phyloP scores from a whole-genome alignment of 2,329 filamentous ascomycete species.

The Aspergillus pseudoglaucus region DNA sequence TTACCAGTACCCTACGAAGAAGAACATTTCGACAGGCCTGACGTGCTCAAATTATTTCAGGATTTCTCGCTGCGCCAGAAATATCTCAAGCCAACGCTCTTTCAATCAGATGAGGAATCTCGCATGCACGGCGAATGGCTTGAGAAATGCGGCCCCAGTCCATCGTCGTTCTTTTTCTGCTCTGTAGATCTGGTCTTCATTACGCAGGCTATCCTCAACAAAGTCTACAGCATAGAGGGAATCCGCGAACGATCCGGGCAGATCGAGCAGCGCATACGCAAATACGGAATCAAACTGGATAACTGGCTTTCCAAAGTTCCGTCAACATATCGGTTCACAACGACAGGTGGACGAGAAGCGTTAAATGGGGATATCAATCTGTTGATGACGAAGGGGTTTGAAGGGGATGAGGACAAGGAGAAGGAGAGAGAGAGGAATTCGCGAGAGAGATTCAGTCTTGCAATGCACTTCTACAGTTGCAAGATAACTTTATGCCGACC shows the following conservation, averaged over 20 bases:
- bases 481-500: conserved; percentile 37
- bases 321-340: conserved; percentile 26
- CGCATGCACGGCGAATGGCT: conserved; percentile 14
- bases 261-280: conserved; percentile 28
- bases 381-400: background rate
- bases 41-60: conserved; percentile 20
- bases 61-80: conserved; percentile 11
- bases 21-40: conserved; percentile 23
- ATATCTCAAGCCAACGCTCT: conserved; percentile 22
- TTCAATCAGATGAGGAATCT: conserved; percentile 15
- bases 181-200: conserved; percentile 32
- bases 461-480: conserved; percentile 36
- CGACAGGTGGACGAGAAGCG: conserved; percentile 5
- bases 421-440: background rate
- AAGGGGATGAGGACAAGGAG: no score
- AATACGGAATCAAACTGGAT: conserved; percentile 25
- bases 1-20: conserved; percentile 34
- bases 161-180: conserved; percentile 33
- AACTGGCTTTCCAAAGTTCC: conserved; percentile 31
- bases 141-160: conserved; percentile 17
- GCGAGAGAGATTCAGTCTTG: conserved; percentile 31
- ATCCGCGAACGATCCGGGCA: conserved; percentile 23
- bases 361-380: conserved; percentile 17
- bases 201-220: conserved; percentile 31
- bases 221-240: conserved; percentile 34